Evolutionary conservation across 257 asterid genomes (phyloP).

Genomic region (Solanum medicagineum): DNA sequence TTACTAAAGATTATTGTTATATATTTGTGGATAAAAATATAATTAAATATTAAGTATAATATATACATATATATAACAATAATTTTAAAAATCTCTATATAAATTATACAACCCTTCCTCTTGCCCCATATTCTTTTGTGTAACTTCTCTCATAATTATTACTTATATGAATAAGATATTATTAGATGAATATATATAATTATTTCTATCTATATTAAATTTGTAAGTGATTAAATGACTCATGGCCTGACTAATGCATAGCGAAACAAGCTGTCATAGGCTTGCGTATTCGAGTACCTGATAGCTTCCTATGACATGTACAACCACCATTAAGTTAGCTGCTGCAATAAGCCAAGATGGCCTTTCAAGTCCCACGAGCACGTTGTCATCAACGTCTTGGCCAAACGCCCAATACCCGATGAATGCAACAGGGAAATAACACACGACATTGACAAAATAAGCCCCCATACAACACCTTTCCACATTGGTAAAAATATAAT

Average conservation of each 20-base stretch:
- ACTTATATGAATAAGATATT: too few species aligned
- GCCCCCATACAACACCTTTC: conserved; percentile 82
- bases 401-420: conserved; percentile 86
- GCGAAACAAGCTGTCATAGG: not conserved
- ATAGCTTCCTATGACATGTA: conserved; percentile 86
- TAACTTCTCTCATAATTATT: too few species aligned
- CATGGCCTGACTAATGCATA: not conserved
- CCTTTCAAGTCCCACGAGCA: conserved; percentile 53
- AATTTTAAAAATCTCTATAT: too few species aligned
- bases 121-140: too few species aligned
- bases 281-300: conserved; percentile 33
- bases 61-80: too few species aligned
- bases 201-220: too few species aligned
- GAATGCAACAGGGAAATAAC: conserved; percentile 78
- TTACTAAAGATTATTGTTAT: too few species aligned
- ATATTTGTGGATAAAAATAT: too few species aligned
- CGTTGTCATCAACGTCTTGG: conserved; percentile 62
- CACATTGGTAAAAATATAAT: conserved; percentile 40
- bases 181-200: too few species aligned
- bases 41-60: too few species aligned
- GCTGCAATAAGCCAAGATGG: conserved; percentile 90
- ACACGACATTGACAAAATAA: conserved; percentile 54
- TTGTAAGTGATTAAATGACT: not conserved
- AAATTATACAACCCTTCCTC: too few species aligned
- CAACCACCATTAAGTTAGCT: conserved; percentile 76